Evolutionary conservation across 192 early-diverging fungal genomes (phyloP).

Genomic region (Coemansia sp.): DNA sequence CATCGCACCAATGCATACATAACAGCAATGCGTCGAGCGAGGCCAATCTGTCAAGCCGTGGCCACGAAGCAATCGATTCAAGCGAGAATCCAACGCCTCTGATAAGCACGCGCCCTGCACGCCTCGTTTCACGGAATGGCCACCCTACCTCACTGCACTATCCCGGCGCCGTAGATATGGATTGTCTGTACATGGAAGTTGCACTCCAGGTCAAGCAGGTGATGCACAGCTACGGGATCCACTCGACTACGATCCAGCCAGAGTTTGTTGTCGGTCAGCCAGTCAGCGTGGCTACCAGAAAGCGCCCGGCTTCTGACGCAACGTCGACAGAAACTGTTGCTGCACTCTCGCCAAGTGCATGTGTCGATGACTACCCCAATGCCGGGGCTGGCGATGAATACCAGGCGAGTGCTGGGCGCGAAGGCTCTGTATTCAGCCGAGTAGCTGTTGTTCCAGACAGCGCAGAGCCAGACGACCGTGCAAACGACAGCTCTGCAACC

Average conservation of each 20-base stretch:
- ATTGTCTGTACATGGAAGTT: slow-evolving; percentile 70
- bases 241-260: slow-evolving; percentile 90
- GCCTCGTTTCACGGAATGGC: slow-evolving; percentile 34
- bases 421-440: slow-evolving; percentile 32
- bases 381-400: neutral
- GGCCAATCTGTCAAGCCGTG: slow-evolving; percentile 16
- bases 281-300: slow-evolving; percentile 33
- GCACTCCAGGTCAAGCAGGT: slow-evolving; percentile 70
- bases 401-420: slow-evolving; percentile 11
- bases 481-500: slow-evolving; percentile 25
- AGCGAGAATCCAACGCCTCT: slow-evolving; percentile 5
- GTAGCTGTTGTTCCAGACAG: slow-evolving; percentile 39
- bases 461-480: slow-evolving; percentile 8
- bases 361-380: neutral
- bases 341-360: neutral
- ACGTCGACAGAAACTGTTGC: neutral
- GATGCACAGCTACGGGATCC: slow-evolving; percentile 80
- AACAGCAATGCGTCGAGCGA: slow-evolving; percentile 42
- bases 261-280: slow-evolving; percentile 70
- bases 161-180: slow-evolving; percentile 40
- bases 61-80: slow-evolving; percentile 5
- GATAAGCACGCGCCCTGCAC: slow-evolving; percentile 13
- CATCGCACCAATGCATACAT: slow-evolving; percentile 47
- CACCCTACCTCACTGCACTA: slow-evolving; percentile 15
- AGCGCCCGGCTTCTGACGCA: slow-evolving; percentile 1